Evolutionary conservation across 129 eudicot genomes (phyloP).

Genomic region (Flaveria robusta): DNA sequence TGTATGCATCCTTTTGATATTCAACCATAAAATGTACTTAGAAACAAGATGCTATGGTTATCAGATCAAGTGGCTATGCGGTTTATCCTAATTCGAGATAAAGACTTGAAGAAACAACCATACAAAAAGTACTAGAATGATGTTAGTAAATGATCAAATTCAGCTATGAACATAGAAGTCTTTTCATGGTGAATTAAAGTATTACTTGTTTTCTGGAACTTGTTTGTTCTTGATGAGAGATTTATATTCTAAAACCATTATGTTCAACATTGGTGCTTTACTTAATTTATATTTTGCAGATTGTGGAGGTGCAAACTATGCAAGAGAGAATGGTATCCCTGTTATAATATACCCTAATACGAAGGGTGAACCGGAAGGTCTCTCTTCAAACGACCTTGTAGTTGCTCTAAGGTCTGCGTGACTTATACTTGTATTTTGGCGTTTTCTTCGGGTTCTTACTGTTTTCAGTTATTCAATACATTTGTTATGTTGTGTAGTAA

Average conservation of each 20-base stretch:
- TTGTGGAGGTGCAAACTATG: conserved; percentile 77
- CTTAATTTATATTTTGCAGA: conserved; percentile 38
- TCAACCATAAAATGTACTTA: too few species aligned
- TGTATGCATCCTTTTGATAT: too few species aligned
- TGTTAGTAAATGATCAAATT: not conserved
- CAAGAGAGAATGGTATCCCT: conserved; percentile 62
- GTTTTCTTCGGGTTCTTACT: not conserved
- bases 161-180: not conserved
- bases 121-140: too few species aligned
- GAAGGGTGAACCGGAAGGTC: conserved; percentile 46
- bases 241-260: not conserved
- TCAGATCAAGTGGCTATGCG: too few species aligned
- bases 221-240: not conserved
- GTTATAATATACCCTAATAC: conserved; percentile 57
- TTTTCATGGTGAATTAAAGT: not conserved
- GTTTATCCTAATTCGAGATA: too few species aligned
- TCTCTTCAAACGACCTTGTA: conserved; percentile 62
- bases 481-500: conserved; percentile 35
- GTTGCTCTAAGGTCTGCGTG: conserved; percentile 54
- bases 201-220: not conserved
- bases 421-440: not conserved
- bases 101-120: too few species aligned
- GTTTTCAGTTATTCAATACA: not conserved
- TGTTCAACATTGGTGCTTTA: not conserved
- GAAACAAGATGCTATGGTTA: too few species aligned